Percentiles rank a stretch among this genome's conserved stretches.
Conservation (phyloP, 2,329 filamentous ascomycete genomes). For the Penicillium sp. region DNA sequence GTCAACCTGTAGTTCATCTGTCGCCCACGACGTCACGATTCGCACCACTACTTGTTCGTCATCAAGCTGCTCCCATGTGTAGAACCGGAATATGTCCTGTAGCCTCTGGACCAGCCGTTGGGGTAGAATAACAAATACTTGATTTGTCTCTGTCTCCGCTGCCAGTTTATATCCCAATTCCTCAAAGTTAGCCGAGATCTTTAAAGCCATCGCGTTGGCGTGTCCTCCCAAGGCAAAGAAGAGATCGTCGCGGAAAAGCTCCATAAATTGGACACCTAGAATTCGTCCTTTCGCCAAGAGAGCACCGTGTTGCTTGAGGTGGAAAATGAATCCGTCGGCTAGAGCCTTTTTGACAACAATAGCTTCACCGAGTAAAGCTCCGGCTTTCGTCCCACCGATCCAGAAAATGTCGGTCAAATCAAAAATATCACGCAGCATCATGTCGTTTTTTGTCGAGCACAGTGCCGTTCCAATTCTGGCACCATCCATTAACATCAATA, state of each 20-base stretch:
- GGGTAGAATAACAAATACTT: slow-evolving; percentile 47
- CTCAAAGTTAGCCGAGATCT: slow-evolving; percentile 42
- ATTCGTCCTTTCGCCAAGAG: slow-evolving; percentile 48
- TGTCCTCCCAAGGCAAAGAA: slow-evolving; percentile 46
- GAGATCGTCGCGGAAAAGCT: slow-evolving; percentile 44
- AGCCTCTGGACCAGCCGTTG: slow-evolving; percentile 36
- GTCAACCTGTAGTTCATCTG: slow-evolving; percentile 41
- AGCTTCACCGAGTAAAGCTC: slow-evolving; percentile 48
- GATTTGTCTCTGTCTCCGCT: slow-evolving; percentile 48
- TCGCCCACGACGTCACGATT: slow-evolving; percentile 50
- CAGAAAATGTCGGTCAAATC: slow-evolving; percentile 50
- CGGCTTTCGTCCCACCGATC: slow-evolving; percentile 52
- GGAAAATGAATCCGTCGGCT: slow-evolving; percentile 47
- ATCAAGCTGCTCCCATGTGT: slow-evolving; percentile 45
- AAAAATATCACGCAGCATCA: slow-evolving; percentile 43
- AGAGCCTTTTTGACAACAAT: slow-evolving; percentile 46
- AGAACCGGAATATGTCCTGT: slow-evolving; percentile 44
- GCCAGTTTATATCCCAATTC: slow-evolving; percentile 40
- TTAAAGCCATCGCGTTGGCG: slow-evolving; percentile 44
- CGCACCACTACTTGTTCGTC: slow-evolving; percentile 41
- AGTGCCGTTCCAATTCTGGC: slow-evolving; percentile 45
- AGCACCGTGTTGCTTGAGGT: slow-evolving; percentile 49
- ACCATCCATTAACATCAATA: slow-evolving; percentile 47
- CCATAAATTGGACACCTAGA: slow-evolving; percentile 48
- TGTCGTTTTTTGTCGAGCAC: slow-evolving; percentile 40